Evolutionary conservation across 805 yeast genomes (phyloP).

Genomic region (Saccharomycopsis sp.): DNA sequence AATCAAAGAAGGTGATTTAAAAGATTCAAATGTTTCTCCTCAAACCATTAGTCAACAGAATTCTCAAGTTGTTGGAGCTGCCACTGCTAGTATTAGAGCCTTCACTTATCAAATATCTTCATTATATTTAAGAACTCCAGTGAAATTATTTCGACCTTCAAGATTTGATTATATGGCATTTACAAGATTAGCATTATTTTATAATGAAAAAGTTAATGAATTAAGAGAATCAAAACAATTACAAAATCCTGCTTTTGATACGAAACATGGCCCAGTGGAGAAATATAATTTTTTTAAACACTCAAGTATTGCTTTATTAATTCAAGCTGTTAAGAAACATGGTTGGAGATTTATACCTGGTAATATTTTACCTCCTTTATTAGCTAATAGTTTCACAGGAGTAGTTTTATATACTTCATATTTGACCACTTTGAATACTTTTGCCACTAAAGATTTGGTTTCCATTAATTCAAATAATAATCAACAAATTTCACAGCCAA

Average conservation of each 20-base stretch:
- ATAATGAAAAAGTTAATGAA: conserved; percentile 6
- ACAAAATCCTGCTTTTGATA: conserved; percentile 5
- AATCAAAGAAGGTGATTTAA: no score
- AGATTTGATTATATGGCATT: conserved; percentile 77
- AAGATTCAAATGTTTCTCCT: no score
- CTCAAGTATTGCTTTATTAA: conserved; percentile 65
- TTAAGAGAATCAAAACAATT: neutral
- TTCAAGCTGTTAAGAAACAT: conserved; percentile 57
- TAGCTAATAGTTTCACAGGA: conserved; percentile 88
- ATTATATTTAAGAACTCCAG: conserved; percentile 68
- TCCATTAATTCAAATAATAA: conserved; percentile 20
- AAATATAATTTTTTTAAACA: conserved; percentile 44
- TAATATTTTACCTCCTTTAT: conserved; percentile 67
- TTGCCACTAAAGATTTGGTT: conserved; percentile 5
- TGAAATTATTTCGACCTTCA: conserved; percentile 83
- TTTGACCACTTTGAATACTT: conserved; percentile 39
- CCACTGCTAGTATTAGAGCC: conserved; percentile 83
- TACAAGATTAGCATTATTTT: conserved; percentile 33
- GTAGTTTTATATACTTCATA: conserved; percentile 77
- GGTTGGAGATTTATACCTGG: conserved; percentile 88
- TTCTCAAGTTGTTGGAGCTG: conserved; percentile 56
- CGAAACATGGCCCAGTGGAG: conserved; percentile 11
- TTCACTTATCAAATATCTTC: conserved; percentile 68
- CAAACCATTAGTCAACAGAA: conserved; percentile 28
- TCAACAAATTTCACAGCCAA: conserved; percentile 21